Base-by-base conservation (phyloP, 805 yeast species). In the Wickerhamiella musiphila region DNA sequence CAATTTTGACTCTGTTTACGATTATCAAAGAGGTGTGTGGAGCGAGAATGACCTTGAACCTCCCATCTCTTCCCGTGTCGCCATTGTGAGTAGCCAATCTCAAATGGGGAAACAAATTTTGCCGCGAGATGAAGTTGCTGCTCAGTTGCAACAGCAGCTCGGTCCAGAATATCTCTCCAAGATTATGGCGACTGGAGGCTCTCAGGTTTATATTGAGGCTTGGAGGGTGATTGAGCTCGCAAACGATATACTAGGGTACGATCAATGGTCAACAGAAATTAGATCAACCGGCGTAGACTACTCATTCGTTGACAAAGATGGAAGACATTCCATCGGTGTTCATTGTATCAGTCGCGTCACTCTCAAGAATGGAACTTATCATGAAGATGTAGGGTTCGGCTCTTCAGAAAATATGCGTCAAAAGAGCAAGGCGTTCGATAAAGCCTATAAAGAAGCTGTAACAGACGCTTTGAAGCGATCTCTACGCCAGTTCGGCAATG, bases 381-480 rank as follows among this genome's bases (percentile, higher is more conserved):
- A 72, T 33, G 81, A 73, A 41, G 73, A 71, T 35, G 60, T 65
- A 17, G 92, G 92, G 0, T 65, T 69, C 39, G 92, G 90, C 13
- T 65, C 63, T 31, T 65, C 70, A 20, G 73, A 67, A 17, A 74
- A 73, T 37, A 39, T 42, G 35, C 43, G 43, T 8, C 7, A 14
- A 14, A 73, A 66, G 46, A 26, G 13, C 32, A 37, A 66, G 57
- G 81, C 86, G 1, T 73, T 66, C 48, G 81, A 70, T 32, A 79
- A 76, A 47, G 75, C 84, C 35, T 74, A 73, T 51, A 79, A 79
- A 45, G 84, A 76, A 46, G 82, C 90, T 1, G 64, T 70, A 18
- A 75, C 81, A 0, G 81, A 76, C 51, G 94, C 78, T 0, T 54
- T 77, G 35, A 83, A 82, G 53, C 60, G 90, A 31, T 74, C 86